phyloP scores from a whole-genome alignment of 2,329 filamentous ascomycete genomes.

The Colletotrichum endophyticum region DNA sequence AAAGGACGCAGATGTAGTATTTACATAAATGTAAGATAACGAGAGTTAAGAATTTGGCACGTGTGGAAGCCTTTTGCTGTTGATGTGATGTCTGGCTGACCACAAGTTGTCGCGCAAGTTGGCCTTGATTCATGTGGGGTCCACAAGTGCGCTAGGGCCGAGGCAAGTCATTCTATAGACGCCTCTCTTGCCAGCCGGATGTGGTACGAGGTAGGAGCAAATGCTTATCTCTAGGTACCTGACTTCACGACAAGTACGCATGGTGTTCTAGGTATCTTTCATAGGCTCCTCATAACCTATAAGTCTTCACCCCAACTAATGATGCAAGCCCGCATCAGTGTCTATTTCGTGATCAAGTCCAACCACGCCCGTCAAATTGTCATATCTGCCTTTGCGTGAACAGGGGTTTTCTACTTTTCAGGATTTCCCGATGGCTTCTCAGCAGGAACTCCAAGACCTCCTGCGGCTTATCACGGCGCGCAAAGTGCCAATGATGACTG shows the following conservation, averaged over 20 bases:
- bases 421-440: conserved; percentile 53
- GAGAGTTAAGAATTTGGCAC: not conserved
- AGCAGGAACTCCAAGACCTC: conserved; percentile 66
- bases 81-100: not conserved
- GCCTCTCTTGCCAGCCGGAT: not conserved
- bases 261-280: not conserved
- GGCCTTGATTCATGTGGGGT: not conserved
- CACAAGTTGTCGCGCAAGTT: not conserved
- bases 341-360: not conserved
- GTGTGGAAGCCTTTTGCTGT: not conserved
- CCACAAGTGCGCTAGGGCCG: not conserved
- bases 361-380: not conserved
- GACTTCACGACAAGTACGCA: not conserved
- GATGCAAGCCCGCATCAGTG: not conserved
- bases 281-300: not conserved
- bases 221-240: not conserved
- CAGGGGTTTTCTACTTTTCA: not conserved
- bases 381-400: not conserved
- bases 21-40: conserved; percentile 13
- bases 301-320: not conserved
- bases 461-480: conserved; percentile 64
- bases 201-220: not conserved
- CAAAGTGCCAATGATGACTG: conserved; percentile 63
- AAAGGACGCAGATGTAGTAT: not conserved
- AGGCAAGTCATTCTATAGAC: not conserved